phyloP scores from a whole-genome alignment of 2,329 filamentous ascomycete species.

The Domatiomyces catenatus region DNA sequence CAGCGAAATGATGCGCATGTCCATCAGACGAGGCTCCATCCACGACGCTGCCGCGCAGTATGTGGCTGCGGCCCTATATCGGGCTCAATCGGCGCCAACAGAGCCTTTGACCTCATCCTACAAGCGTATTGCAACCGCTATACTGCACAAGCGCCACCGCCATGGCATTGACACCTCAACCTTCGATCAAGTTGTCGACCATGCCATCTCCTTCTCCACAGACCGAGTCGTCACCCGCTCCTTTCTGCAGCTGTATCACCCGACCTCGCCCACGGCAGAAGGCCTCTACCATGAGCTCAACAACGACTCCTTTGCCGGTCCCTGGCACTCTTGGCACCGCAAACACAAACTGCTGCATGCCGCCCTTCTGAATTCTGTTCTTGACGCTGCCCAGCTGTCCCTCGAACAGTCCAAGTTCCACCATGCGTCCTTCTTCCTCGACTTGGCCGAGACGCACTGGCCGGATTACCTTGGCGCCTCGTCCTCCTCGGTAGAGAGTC shows the following conservation, averaged over 20 bases:
- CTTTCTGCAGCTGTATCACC: conserved; percentile 25
- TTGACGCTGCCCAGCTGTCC: conserved; percentile 26
- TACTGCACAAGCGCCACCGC: conserved; percentile 16
- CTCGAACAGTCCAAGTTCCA: conserved; percentile 18
- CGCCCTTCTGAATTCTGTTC: conserved; percentile 21
- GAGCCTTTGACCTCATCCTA: neutral
- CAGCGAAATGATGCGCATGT: conserved; percentile 12
- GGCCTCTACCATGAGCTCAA: conserved; percentile 4
- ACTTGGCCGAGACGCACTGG: conserved; percentile 12
- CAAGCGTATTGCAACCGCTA: conserved; percentile 18
- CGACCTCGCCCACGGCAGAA: conserved; percentile 21
- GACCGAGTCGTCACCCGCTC: conserved; percentile 20
- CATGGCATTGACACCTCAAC: conserved; percentile 18
- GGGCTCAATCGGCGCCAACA: neutral
- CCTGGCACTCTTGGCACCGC: conserved; percentile 7
- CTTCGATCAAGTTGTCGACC: conserved; percentile 22
- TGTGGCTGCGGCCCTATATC: conserved; percentile 12
- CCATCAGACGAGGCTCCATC: conserved; percentile 6
- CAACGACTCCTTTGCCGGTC: conserved; percentile 14
- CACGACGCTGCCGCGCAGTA: conserved; percentile 13
- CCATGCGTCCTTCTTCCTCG: conserved; percentile 10
- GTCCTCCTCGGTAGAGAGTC: neutral
- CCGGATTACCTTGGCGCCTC: conserved; percentile 3
- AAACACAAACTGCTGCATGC: conserved; percentile 14
- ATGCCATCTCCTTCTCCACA: conserved; percentile 10